phyloP scores from a whole-genome alignment of 2,329 filamentous ascomycete species.

The Ambrosiella beaveri region DNA sequence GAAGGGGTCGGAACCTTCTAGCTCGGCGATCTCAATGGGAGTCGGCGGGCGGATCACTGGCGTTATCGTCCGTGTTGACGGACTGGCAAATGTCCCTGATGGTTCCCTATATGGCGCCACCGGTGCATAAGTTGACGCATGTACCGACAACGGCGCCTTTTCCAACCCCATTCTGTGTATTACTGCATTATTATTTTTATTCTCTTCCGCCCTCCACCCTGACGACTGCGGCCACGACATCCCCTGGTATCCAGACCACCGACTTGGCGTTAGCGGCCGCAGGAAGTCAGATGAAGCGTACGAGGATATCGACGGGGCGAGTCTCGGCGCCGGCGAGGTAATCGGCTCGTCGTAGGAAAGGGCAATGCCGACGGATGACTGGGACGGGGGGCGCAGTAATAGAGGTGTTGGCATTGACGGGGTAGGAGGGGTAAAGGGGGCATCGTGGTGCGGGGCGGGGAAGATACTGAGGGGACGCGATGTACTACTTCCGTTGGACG shows the following conservation, averaged over 20 bases:
- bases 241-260: neutral
- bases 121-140: constrained; percentile 9
- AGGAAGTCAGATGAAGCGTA: neutral
- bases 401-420: neutral
- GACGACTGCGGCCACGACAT: too few relatives aligned
- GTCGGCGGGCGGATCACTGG: constrained; percentile 1
- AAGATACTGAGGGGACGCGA: constrained; percentile 6
- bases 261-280: neutral
- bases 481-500: neutral
- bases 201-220: too few relatives aligned
- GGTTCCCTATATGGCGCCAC: neutral
- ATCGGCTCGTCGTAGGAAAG: constrained; percentile 6
- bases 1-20: constrained; percentile 7
- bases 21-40: neutral
- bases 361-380: constrained; percentile 3
- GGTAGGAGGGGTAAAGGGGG: constrained; percentile 4
- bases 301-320: constrained; percentile 6
- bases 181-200: neutral
- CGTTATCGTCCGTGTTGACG: constrained; percentile 1
- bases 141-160: neutral
- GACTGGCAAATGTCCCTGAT: neutral
- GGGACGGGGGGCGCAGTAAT: neutral
- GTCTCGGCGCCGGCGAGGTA: neutral
- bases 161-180: neutral
- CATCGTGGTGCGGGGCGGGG: constrained; percentile 3